Percentiles rank a stretch among this genome's conserved stretches.
phyloP scores from a whole-genome alignment of 179 eudicot genomes.

The Drosera spatulata region DNA sequence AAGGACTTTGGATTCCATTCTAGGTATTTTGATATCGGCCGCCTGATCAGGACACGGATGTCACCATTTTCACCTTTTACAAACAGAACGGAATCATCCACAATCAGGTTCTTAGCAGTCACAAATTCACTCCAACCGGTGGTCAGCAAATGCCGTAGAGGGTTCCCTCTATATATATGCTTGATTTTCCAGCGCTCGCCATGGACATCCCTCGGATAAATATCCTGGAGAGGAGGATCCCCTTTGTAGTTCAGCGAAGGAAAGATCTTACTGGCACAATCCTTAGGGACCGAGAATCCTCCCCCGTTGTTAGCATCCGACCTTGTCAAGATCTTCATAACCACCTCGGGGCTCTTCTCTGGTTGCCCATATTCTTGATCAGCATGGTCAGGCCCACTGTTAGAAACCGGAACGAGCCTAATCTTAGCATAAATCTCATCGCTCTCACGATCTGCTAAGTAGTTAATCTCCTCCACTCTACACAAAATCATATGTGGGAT shows the following conservation, averaged over 20 bases:
- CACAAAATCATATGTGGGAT: constrained; percentile 22
- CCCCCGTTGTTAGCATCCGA: constrained; percentile 97
- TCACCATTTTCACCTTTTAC: constrained; percentile 82
- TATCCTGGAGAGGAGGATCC: constrained; percentile 72
- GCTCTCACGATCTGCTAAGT: constrained; percentile 23
- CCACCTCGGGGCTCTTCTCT: constrained; percentile 16
- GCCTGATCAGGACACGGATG: constrained; percentile 72
- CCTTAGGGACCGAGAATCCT: constrained; percentile 12
- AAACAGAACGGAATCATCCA: constrained; percentile 88
- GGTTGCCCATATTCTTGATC: background rate
- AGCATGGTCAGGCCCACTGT: constrained; percentile 10
- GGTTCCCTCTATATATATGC: constrained; percentile 93
- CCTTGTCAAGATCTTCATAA: constrained; percentile 64
- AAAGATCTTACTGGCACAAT: constrained; percentile 89
- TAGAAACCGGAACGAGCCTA: constrained; percentile 15
- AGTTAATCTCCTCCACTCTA: constrained; percentile 13
- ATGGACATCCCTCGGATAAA: constrained; percentile 80
- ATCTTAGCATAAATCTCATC: constrained; percentile 32
- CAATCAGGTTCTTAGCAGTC: constrained; percentile 85
- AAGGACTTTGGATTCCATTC: constrained; percentile 62
- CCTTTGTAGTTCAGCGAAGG: constrained; percentile 65
- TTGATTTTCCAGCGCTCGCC: constrained; percentile 80
- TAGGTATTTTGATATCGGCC: constrained; percentile 32
- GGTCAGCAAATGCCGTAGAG: constrained; percentile 78
- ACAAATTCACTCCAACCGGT: constrained; percentile 98